Base-by-base conservation (phyloP, 139 green algal genomes). In the Raphidocelis subcapitata region DNA sequence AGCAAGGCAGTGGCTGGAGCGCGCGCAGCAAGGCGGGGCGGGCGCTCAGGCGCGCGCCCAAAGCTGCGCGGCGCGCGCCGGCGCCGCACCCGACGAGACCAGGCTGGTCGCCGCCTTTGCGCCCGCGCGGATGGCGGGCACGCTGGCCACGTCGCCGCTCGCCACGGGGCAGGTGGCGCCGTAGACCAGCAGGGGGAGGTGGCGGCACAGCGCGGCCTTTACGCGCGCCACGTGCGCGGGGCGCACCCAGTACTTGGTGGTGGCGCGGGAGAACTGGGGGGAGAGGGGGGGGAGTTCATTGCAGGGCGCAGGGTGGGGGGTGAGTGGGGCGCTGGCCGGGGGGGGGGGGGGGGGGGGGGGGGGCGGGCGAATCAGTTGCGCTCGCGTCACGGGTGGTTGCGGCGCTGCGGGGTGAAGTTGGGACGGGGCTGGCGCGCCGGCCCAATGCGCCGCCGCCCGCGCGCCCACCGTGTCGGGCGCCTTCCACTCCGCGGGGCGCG, bases 161-260 rank as follows among this genome's bases (percentile, higher is more conserved):
- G n/a, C n/a, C 52, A 73, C 35, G 1, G 63, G 63, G 32, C 55
- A 35, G 12, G 26, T 10, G 10, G 33, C 55, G 29, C 86, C 90
- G 61, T 86, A 96, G 35, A 96, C 85, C 51, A 95, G 87, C n/a
- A 96, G 55, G 3, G 91, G 91, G 55, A 96, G 81, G 70, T 96
- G 87, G 20, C 77, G 80, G 29, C 93, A 73, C 5, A 94, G 80
- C 12, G 80, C 67, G 5, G 71, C 67, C 79, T 93, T 92, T 46
- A 95, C 71, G 2, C 69, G 41, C 56, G 88, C 54, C 44, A 92
- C 80, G 74, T 95, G 73, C 0, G 70, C 61, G 0, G 88, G 83
- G 46, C 79, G 75, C 46, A 94, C 72, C 91, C 91, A 96, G 67
- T 88, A 94, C 81, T 96, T 96, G 76, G 82, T 91, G 3, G 89